Evolutionary conservation across 345 rosid species (phyloP).

Genomic region (Pistacia integerrima): DNA sequence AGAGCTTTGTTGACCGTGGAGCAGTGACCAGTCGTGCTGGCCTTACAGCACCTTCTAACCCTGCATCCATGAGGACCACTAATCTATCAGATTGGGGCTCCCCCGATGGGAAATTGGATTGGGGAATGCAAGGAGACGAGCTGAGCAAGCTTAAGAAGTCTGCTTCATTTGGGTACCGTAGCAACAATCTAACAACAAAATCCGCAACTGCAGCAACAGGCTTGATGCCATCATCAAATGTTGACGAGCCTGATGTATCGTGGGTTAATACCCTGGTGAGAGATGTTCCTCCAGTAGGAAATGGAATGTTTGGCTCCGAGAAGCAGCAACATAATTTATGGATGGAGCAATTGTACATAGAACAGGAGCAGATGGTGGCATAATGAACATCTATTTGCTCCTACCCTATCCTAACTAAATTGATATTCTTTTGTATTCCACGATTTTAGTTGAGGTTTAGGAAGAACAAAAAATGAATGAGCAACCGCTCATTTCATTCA

Average conservation of each 20-base stretch:
- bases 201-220: constrained; percentile 26
- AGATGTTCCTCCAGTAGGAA: constrained; percentile 56
- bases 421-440: constrained; percentile 27
- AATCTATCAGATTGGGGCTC: constrained; percentile 77
- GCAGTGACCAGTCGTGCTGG: constrained; percentile 37
- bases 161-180: constrained; percentile 72
- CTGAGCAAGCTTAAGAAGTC: constrained; percentile 80
- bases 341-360: constrained; percentile 89
- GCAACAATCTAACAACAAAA: constrained; percentile 37
- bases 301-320: constrained; percentile 32
- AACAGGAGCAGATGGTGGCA: constrained; percentile 93
- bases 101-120: constrained; percentile 76
- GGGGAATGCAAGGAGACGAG: constrained; percentile 92
- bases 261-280: constrained; percentile 90
- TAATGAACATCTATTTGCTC: constrained; percentile 35
- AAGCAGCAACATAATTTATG: constrained; percentile 49
- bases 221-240: constrained; percentile 24
- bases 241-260: constrained; percentile 83
- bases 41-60: constrained; percentile 46
- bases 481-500: constrained; percentile 20
- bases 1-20: constrained; percentile 84
- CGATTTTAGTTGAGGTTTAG: constrained; percentile 9
- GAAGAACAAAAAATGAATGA: constrained; percentile 1
- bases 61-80: constrained; percentile 50
- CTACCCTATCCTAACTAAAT: constrained; percentile 23